Base-by-base conservation (phyloP, 129 eudicot species). In the Flaveria linearis region DNA sequence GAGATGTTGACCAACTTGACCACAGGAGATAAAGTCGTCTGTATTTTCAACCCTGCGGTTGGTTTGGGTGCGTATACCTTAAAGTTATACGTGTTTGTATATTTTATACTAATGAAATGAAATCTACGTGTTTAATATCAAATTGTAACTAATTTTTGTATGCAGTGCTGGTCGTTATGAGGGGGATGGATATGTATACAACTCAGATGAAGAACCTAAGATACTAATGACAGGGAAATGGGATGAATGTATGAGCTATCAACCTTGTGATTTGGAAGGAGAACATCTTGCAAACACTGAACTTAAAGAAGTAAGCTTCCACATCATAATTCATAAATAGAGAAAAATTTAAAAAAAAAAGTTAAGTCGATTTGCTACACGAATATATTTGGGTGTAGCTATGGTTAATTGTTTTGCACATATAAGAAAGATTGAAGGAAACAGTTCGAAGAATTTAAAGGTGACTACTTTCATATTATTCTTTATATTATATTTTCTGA, bases 21-120 rank as follows among this genome's bases (percentile, higher is more conserved):
- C 16, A 91, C 98, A 5, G 98, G 97, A 76, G 98, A 94, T 68
- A 94, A 94, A 85, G 98, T 83, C 69, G 91, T 94, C 86, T 94
- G 7, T 88, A 88, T 80, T 94, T 94, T 74, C 97, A 94, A 82
- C 97, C 97, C 22, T 94, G 98, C 58, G 98, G 98, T 22, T 94
- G 98, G 97, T 94, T 94, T 17, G 98, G 98, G 98, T 94, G 64
- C 23, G 81, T 1, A 36, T 69, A 5, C 56, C 47, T 33, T 62
- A 25, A 41, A n/a, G 1, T 1, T n/a, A 11, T 3, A 5, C 4
- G 7, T 72, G 17, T 45, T 45, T 49, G 17, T 15, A n/a, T 15
- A 66, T 3, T 36, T 66, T 39, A 9, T 41, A n/a, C 16, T 36
- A 33, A 65, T 33, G 70, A 30, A 16, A 65, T 33, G 23, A 33